Conservation (phyloP, 495 filamentous ascomycete genomes). For the Penicillium ochrochloron region DNA sequence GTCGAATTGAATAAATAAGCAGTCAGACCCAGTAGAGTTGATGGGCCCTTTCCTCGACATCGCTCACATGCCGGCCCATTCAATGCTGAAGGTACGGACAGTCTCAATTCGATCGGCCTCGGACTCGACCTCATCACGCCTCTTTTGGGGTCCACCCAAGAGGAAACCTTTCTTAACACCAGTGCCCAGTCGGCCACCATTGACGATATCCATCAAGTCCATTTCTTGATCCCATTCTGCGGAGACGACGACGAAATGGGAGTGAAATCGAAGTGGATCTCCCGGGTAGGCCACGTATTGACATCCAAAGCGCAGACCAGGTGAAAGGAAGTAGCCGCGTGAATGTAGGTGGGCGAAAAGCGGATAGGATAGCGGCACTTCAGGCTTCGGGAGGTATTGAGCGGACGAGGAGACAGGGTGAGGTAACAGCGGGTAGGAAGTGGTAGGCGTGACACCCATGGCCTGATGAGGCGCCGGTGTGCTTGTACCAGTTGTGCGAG, state of each 20-base stretch:
- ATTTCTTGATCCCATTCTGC: conserved; percentile 87
- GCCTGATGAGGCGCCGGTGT: conserved; percentile 17
- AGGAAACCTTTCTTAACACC: conserved; percentile 95
- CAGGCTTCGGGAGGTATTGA: conserved; percentile 42
- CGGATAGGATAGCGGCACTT: conserved; percentile 55
- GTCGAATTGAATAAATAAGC: not conserved
- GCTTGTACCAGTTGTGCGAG: conserved; percentile 28
- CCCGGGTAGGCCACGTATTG: conserved; percentile 94
- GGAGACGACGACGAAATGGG: conserved; percentile 81
- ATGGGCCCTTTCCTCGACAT: not conserved
- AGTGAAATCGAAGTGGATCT: conserved; percentile 92
- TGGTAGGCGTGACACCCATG: conserved; percentile 62
- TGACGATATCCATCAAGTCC: conserved; percentile 79
- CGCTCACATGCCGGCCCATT: conserved; percentile 81
- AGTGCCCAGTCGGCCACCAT: conserved; percentile 84
- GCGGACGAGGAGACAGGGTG: conserved; percentile 33
- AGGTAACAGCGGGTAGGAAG: conserved; percentile 58
- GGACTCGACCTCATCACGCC: conserved; percentile 30
- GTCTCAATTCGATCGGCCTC: conserved; percentile 32
- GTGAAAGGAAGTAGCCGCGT: conserved; percentile 82
- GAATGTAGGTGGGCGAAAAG: conserved; percentile 72
- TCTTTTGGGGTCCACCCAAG: conserved; percentile 67
- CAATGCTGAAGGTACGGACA: conserved; percentile 74
- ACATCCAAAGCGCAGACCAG: conserved; percentile 92
- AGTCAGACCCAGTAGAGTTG: not conserved